Percentiles rank a stretch among this genome's conserved stretches.
These are phyloP conservation scores for Heimioporus punctisporus DNA, from an alignment of 1,284 basidiomycete genomes.

Conservation along the genomic window DNA sequence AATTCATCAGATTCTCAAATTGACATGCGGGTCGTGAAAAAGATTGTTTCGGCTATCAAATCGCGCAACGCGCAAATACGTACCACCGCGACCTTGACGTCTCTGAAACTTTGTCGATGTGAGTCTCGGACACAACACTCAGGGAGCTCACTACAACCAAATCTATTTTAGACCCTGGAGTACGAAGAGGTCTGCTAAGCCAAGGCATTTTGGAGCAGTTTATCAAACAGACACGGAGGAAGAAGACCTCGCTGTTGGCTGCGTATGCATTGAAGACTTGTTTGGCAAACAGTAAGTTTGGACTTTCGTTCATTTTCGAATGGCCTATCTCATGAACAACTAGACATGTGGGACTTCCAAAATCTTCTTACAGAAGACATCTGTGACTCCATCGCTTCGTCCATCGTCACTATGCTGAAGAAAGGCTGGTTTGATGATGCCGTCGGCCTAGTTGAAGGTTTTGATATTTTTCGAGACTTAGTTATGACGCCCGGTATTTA, in stretches of 20 bases:
- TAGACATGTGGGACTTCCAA: background rate
- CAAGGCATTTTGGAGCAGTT: background rate
- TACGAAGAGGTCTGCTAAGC: background rate
- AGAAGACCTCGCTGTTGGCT: slow-evolving; percentile 4
- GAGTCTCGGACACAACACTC: background rate
- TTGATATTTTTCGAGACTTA: background rate
- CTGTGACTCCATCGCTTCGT: too few relatives aligned
- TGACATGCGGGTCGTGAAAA: background rate
- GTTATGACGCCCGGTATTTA: background rate
- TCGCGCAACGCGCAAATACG: background rate
- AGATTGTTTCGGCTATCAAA: background rate
- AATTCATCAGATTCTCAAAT: background rate
- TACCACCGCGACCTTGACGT: slow-evolving; percentile 3
- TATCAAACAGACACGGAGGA: background rate
- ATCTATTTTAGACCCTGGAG: background rate
- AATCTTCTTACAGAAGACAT: background rate
- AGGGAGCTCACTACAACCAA: too few relatives aligned
- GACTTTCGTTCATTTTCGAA: too few relatives aligned
- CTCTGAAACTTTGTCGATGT: slow-evolving; percentile 14
- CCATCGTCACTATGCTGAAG: background rate
- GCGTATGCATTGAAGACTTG: slow-evolving; percentile 8
- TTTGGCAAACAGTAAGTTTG: background rate
- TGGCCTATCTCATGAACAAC: too few relatives aligned
- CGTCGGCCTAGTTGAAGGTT: background rate
- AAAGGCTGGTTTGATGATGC: background rate